A percentile compares a stretch with the other conserved stretches of the same genome.
Conservation (phyloP, 1,284 basidiomycete species). For the Boletellus dicymbophilus region DNA sequence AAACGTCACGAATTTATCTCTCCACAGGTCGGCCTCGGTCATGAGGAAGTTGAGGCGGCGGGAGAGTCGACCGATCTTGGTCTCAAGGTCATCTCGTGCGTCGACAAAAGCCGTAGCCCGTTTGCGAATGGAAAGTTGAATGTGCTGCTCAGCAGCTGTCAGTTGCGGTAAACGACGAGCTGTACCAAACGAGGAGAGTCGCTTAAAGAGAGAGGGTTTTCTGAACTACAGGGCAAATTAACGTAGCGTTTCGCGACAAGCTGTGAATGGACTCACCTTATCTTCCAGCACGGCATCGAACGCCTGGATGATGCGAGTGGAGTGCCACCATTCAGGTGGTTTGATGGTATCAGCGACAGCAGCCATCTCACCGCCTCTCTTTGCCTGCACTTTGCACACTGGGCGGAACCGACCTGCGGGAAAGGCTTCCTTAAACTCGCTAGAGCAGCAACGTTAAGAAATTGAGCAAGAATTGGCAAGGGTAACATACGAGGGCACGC, state of each 20-base stretch:
- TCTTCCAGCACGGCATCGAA: constrained; percentile 89
- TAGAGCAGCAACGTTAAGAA: constrained; percentile 29
- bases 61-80: constrained; percentile 83
- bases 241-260: constrained; percentile 6
- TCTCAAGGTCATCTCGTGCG: constrained; percentile 88
- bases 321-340: constrained; percentile 92
- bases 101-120: constrained; percentile 92
- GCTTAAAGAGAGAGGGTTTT: constrained; percentile 86
- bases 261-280: constrained; percentile 51
- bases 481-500: constrained; percentile 64
- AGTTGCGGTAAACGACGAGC: constrained; percentile 75
- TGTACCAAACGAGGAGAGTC: constrained; percentile 75
- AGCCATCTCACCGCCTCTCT: constrained; percentile 75
- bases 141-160: constrained; percentile 77
- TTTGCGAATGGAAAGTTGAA: constrained; percentile 86
- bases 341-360: constrained; percentile 86
- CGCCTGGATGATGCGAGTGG: constrained; percentile 83
- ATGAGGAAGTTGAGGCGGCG: constrained; percentile 87
- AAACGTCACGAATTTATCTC: constrained; percentile 90
- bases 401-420: constrained; percentile 87
- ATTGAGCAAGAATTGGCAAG: constrained; percentile 1
- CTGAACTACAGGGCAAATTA: constrained; percentile 60
- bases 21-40: constrained; percentile 88
- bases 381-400: constrained; percentile 82
- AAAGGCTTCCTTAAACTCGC: constrained; percentile 95